Percentiles rank a stretch among this genome's conserved stretches.
These are phyloP conservation scores for Kuraishia borneana DNA, from an alignment of 805 yeast genomes.

Conservation along the genomic window DNA sequence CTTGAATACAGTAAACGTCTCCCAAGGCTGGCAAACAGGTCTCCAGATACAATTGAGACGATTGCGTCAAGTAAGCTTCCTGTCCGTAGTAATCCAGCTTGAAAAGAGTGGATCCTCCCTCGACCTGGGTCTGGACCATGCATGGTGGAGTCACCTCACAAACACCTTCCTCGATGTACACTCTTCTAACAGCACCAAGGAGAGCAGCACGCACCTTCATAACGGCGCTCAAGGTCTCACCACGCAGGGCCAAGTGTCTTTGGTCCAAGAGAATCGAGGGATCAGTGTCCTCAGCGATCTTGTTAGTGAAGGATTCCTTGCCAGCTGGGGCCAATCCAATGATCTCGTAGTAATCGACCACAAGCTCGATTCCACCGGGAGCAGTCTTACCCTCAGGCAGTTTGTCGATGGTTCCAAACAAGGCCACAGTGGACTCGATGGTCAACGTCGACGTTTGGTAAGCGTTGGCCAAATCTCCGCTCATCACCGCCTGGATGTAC, in stretches of 20 bases:
- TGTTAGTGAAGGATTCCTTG: slow-evolving; percentile 90
- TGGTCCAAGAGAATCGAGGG: slow-evolving; percentile 87
- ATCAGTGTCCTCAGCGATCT: slow-evolving; percentile 87
- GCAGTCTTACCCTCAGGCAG: slow-evolving; percentile 96
- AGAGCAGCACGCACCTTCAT: slow-evolving; percentile 89
- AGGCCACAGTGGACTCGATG: slow-evolving; percentile 70
- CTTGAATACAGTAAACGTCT: slow-evolving; percentile 95
- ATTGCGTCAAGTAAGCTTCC: slow-evolving; percentile 92
- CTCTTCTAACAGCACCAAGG: slow-evolving; percentile 62
- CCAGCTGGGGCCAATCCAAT: slow-evolving; percentile 95
- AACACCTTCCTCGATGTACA: slow-evolving; percentile 61
- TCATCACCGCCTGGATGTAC: slow-evolving; percentile 71
- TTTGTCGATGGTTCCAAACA: slow-evolving; percentile 72
- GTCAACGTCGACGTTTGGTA: slow-evolving; percentile 78
- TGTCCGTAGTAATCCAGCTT: slow-evolving; percentile 91
- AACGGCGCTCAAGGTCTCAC: slow-evolving; percentile 85
- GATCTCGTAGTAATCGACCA: slow-evolving; percentile 81
- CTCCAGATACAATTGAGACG: slow-evolving; percentile 93
- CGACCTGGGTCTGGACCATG: slow-evolving; percentile 99
- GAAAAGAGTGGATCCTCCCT: slow-evolving; percentile 96
- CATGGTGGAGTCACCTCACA: slow-evolving; percentile 98
- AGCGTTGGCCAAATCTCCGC: slow-evolving; percentile 90
- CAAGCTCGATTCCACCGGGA: slow-evolving; percentile 93
- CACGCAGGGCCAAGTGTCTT: slow-evolving; percentile 93
- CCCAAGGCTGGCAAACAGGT: slow-evolving; percentile 94